These are phyloP conservation scores for Phytophthora idaei DNA, from an alignment of 352 stramenopile species.

Conservation along the genomic window DNA sequence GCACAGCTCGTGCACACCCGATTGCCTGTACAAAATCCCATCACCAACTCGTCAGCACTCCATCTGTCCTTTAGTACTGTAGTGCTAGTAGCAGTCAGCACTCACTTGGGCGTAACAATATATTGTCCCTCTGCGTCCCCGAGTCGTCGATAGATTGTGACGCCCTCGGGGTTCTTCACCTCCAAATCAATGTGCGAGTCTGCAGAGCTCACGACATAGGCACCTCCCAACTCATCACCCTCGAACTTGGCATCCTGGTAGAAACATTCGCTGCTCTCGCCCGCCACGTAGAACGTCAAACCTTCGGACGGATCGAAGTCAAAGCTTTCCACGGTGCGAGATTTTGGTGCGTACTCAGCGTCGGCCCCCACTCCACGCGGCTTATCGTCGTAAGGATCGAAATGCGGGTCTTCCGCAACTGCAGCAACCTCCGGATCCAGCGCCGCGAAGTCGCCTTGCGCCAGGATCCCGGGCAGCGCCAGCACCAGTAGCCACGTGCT, in stretches of 20 bases:
- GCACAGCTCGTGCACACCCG: conserved; percentile 71
- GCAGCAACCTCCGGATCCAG: conserved; percentile 41
- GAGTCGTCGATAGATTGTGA: conserved; percentile 58
- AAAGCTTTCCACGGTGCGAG: conserved; percentile 61
- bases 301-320: conserved; percentile 87
- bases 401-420: conserved; percentile 57
- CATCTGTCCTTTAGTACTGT: neutral
- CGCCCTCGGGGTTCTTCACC: conserved; percentile 70
- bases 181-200: conserved; percentile 77
- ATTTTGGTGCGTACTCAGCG: conserved; percentile 43
- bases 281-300: conserved; percentile 73
- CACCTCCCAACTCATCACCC: conserved; percentile 63
- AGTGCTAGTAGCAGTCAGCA: neutral
- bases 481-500: conserved; percentile 16
- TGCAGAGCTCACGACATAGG: conserved; percentile 76
- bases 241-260: conserved; percentile 77
- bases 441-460: conserved; percentile 42
- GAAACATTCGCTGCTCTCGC: conserved; percentile 56
- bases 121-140: conserved; percentile 79
- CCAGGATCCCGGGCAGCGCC: conserved; percentile 9
- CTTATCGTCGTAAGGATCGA: conserved; percentile 63
- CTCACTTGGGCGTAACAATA: conserved; percentile 63
- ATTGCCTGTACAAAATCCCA: conserved; percentile 33
- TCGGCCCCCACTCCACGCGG: conserved; percentile 28
- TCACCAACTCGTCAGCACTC: neutral